Evolutionary conservation across 768 basidiomycete genomes (phyloP), one percentile per base, ranked within the genome.

Genomic region (Auriscalpium orientale): DNA sequence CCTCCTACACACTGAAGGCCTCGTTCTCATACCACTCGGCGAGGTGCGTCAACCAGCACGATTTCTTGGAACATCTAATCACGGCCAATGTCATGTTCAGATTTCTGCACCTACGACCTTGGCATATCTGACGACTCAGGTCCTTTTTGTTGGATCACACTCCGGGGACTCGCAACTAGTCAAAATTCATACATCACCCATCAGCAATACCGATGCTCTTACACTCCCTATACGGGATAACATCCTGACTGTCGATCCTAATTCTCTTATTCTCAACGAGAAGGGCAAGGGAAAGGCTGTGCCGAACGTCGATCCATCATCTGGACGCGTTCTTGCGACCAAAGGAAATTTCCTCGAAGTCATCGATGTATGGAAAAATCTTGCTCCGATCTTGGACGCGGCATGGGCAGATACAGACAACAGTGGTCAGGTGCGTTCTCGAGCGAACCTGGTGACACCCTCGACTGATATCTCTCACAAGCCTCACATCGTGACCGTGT

Each of bases 401-500:
- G 74, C 81, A n/a, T 66, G 91, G 20, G 84, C 84, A 6, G 89
- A 93, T 67, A 70, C 73, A 2, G 89, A 91, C 54, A 78, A 78
- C 2, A 84, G 79, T 62, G 84, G 84, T 13, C 85, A 89, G 75
- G 86, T 87, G 58, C 35, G 76, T 63, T 8, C 51, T 43, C 28
- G 28, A 28, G 28, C 28, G 28, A 28, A 28, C 28, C 28, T 48
- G 36, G 11, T 38, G 16, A 15, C 6, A 6, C 43, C 15, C 33
- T 16, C 1, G 8, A 21, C 36, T 11, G 3, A 40, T 9, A 22
- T 48, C 53, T 2, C 35, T 48, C 33, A 20, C 13, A 44, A 93
- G 88, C 76, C 74, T n/a, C 85, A 89, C 67, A 80, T 95, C 44
- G 82, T 95, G 4, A 91, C 91, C 1, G 91, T 89, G 63, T 94